Conservation (phyloP, 148 eudicot genomes). For the Dysphania ambrosioides region DNA sequence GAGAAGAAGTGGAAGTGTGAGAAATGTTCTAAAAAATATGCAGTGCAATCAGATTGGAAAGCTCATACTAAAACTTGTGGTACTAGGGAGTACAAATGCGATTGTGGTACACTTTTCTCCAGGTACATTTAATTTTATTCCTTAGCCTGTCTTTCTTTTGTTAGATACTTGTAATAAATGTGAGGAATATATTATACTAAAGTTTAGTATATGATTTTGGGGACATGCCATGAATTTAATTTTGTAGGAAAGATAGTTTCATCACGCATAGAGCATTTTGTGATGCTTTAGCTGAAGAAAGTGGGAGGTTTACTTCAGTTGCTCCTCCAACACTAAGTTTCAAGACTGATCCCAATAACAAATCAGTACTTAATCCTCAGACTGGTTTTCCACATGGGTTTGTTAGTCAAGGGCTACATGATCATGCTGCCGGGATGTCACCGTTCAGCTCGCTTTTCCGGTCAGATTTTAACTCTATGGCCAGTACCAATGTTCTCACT, state of each 20-base stretch:
- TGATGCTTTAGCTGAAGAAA: slow-evolving; percentile 88
- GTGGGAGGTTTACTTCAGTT: slow-evolving; percentile 46
- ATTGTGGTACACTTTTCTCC: slow-evolving; percentile 95
- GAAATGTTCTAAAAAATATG: slow-evolving; percentile 88
- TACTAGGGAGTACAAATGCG: slow-evolving; percentile 91
- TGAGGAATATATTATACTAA: neutral
- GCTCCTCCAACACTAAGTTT: slow-evolving; percentile 49
- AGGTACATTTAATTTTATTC: slow-evolving; percentile 40
- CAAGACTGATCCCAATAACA: slow-evolving; percentile 35
- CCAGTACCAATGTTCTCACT: slow-evolving; percentile 31
- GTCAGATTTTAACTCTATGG: slow-evolving; percentile 33
- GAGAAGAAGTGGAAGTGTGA: slow-evolving; percentile 97
- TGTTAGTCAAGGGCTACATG: slow-evolving; percentile 27
- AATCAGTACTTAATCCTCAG: slow-evolving; percentile 22
- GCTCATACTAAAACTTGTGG: slow-evolving; percentile 94
- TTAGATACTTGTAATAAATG: slow-evolving; percentile 6
- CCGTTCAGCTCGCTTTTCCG: slow-evolving; percentile 37
- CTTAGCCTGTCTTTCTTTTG: neutral
- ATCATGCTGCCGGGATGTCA: slow-evolving; percentile 29
- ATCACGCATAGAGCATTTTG: slow-evolving; percentile 96
- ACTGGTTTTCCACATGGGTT: slow-evolving; percentile 33
- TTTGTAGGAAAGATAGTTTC: slow-evolving; percentile 87
- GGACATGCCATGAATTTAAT: neutral
- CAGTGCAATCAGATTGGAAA: slow-evolving; percentile 93
- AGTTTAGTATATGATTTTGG: neutral